Conservation (phyloP, 371 early-diverging fungal species). For the Mortierella sp. region DNA sequence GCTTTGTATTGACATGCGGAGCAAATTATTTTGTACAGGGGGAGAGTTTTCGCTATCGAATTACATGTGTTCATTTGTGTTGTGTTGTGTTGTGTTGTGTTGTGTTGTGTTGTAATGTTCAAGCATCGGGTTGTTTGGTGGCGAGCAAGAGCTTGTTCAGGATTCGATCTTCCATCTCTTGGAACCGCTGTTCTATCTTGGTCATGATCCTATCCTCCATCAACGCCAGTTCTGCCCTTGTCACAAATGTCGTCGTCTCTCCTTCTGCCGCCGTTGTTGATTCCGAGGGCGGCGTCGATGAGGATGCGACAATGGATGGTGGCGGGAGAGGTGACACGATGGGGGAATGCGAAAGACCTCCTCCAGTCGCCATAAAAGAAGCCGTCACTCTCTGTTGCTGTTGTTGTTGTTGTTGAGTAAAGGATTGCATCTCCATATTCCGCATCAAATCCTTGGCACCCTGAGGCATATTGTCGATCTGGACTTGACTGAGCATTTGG, state of each 20-base stretch:
- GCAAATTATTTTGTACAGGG: conserved; percentile 5
- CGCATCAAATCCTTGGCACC: conserved; percentile 41
- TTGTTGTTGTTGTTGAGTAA: neutral
- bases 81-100: neutral
- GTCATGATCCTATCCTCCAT: conserved; percentile 45
- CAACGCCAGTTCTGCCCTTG: conserved; percentile 30
- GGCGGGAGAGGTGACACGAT: neutral
- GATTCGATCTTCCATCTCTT: conserved; percentile 41
- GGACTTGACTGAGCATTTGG: conserved; percentile 36
- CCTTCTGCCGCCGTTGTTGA: neutral
- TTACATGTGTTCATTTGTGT: neutral
- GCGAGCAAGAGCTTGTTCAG: conserved; percentile 24
- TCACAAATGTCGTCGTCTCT: conserved; percentile 14
- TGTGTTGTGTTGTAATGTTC: neutral
- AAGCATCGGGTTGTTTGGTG: neutral
- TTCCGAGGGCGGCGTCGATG: neutral
- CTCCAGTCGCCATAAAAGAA: neutral
- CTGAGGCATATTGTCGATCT: conserved; percentile 35
- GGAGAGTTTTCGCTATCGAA: neutral
- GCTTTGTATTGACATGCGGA: neutral
- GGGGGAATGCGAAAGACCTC: neutral
- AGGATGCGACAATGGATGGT: neutral
- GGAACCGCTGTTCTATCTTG: conserved; percentile 28
- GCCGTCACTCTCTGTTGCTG: neutral
- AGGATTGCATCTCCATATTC: conserved; percentile 38